Percentiles rank a stretch among this genome's conserved stretches.
Evolutionary conservation across 2,329 filamentous ascomycete species (phyloP).

Genomic region (Trichophyton rubrum): DNA sequence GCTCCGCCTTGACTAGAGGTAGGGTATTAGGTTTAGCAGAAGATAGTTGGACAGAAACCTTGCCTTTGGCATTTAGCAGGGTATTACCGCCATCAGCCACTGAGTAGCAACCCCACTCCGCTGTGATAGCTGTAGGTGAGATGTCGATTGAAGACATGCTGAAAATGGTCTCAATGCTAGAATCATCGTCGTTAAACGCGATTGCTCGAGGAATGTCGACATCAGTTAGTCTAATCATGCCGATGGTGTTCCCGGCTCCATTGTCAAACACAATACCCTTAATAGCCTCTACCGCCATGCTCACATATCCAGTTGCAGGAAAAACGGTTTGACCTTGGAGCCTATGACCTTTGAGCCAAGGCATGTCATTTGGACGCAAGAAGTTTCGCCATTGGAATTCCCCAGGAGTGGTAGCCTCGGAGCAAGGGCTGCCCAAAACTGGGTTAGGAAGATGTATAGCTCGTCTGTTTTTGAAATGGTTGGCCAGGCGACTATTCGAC

Average conservation of each 20-base stretch:
- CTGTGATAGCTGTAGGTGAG: background rate
- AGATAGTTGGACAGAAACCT: background rate
- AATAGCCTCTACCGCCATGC: slow-evolving; percentile 18
- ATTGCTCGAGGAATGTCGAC: slow-evolving; percentile 15
- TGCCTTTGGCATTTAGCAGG: background rate
- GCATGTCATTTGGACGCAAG: slow-evolving; percentile 17
- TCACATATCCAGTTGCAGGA: slow-evolving; percentile 19
- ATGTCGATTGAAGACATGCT: slow-evolving; percentile 14
- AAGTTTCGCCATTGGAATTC: slow-evolving; percentile 21
- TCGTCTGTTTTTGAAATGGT: slow-evolving; percentile 14
- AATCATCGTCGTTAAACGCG: slow-evolving; percentile 8
- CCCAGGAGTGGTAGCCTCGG: slow-evolving; percentile 6
- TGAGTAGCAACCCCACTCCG: background rate
- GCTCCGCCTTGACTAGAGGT: background rate
- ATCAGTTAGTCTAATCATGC: slow-evolving; percentile 13
- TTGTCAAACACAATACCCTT: slow-evolving; percentile 10
- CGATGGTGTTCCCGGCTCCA: background rate
- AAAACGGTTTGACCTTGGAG: slow-evolving; percentile 22
- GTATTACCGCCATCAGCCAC: background rate
- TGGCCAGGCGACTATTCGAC: slow-evolving; percentile 12
- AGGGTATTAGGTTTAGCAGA: background rate
- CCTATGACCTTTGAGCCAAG: slow-evolving; percentile 24
- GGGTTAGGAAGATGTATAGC: slow-evolving; percentile 9
- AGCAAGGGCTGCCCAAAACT: slow-evolving; percentile 12
- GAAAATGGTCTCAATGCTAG: background rate